These are phyloP conservation scores for Breviolum minutum DNA, from an alignment of 73 alveolate species.

Conservation along the genomic window DNA sequence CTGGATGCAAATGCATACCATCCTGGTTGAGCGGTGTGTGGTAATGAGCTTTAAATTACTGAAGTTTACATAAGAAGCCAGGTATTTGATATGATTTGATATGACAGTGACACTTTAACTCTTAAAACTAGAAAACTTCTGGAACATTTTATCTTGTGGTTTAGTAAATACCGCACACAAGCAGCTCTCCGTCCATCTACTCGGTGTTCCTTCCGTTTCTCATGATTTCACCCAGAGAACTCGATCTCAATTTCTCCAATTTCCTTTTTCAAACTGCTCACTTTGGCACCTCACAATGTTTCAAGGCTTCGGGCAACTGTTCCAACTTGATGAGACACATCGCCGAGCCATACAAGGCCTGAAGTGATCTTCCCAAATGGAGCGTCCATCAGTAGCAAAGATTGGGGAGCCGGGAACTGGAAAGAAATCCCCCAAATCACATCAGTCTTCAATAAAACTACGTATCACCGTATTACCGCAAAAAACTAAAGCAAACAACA, in stretches of 20 bases:
- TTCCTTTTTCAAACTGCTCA: background rate
- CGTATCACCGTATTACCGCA: too few relatives aligned
- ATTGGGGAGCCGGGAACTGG: too few relatives aligned
- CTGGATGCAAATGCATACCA: conserved; percentile 29
- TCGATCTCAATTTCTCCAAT: background rate
- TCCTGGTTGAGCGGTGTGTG: background rate
- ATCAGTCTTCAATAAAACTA: too few relatives aligned
- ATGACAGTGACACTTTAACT: background rate
- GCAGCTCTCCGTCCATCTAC: background rate
- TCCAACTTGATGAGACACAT: conserved; percentile 32
- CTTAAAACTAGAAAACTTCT: too few relatives aligned
- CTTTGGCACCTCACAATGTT: background rate
- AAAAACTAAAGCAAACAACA: background rate
- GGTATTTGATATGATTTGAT: background rate
- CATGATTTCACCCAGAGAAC: background rate
- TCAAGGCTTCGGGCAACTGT: background rate
- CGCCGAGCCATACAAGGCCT: conserved; percentile 67
- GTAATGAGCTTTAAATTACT: background rate
- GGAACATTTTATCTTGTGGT: too few relatives aligned
- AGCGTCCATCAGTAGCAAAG: too few relatives aligned
- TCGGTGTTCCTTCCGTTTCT: background rate
- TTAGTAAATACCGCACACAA: too few relatives aligned
- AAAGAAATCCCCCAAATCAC: too few relatives aligned
- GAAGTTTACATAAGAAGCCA: background rate
- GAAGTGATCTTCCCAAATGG: background rate